A percentile compares a stretch with the other conserved stretches of the same genome.
These are phyloP conservation scores for Pharus latifolius DNA, from an alignment of 176 grass and related monocot species.

Conservation along the genomic window DNA sequence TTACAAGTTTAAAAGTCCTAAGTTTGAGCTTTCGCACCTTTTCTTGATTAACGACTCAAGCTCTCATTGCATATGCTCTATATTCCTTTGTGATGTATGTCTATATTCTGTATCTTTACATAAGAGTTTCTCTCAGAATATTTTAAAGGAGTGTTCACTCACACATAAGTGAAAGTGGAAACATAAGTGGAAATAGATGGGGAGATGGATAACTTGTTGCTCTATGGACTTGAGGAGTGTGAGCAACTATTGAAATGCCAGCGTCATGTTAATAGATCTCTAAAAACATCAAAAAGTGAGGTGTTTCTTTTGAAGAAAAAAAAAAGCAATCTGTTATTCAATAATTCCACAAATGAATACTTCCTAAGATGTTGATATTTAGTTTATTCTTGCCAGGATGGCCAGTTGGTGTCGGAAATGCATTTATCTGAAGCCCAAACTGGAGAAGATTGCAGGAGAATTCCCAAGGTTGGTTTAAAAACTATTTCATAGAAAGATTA, in stretches of 20 bases:
- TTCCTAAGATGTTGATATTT: neutral
- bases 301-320: neutral
- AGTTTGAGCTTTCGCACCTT: no score
- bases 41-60: no score
- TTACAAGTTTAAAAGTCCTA: no score
- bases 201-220: no score
- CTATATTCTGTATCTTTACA: no score
- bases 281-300: no score
- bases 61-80: no score
- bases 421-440: slow-evolving; percentile 87
- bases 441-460: slow-evolving; percentile 94
- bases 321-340: neutral
- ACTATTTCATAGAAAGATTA: neutral
- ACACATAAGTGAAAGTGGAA: no score
- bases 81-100: no score
- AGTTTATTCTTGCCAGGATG: slow-evolving; percentile 50
- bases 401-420: slow-evolving; percentile 91
- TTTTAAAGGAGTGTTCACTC: no score
- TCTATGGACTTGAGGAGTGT: neutral
- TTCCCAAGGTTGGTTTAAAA: slow-evolving; percentile 46
- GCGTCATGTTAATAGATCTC: neutral
- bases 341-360: neutral
- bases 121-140: no score
- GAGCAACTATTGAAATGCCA: neutral
- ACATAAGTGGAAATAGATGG: no score